A percentile compares a stretch with the other conserved stretches of the same genome.
Conservation (phyloP, 1,284 basidiomycete species). For the Tilletiaria anomala region DNA sequence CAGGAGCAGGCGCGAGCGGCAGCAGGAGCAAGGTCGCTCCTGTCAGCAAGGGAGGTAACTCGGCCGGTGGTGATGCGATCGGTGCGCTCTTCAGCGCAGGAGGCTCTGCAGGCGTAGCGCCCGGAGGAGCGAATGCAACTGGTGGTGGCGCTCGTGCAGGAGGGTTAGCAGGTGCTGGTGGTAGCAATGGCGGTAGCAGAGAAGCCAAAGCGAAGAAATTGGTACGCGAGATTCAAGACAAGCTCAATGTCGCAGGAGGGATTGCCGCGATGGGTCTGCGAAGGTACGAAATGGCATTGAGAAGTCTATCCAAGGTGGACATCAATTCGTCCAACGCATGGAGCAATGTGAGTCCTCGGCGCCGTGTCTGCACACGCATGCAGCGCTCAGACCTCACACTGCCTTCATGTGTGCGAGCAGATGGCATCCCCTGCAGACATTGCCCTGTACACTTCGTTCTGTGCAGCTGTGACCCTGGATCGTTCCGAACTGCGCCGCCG, state of each 20-base stretch:
- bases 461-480: conserved; percentile 59
- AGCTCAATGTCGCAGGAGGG: conserved; percentile 61
- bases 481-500: conserved; percentile 48
- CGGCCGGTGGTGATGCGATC: conserved; percentile 27
- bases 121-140: conserved; percentile 3
- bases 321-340: conserved; percentile 57
- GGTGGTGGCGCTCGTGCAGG: not conserved
- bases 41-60: conserved; percentile 12
- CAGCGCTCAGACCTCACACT: not conserved
- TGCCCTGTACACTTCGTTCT: conserved; percentile 65
- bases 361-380: not conserved
- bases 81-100: conserved; percentile 35
- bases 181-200: conserved; percentile 1
- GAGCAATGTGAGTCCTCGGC: conserved; percentile 48
- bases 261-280: conserved; percentile 56
- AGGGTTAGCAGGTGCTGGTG: not conserved
- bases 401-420: conserved; percentile 45
- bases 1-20: not conserved
- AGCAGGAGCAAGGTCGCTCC: conserved; percentile 12
- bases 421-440: conserved; percentile 59
- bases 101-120: conserved; percentile 8
- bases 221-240: conserved; percentile 48
- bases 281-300: conserved; percentile 61
- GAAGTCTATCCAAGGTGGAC: conserved; percentile 56
- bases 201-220: conserved; percentile 9